A percentile compares a stretch with the other conserved stretches of the same genome.
Conservation (phyloP, 768 basidiomycete species). For the Lactifluus echinatus region DNA sequence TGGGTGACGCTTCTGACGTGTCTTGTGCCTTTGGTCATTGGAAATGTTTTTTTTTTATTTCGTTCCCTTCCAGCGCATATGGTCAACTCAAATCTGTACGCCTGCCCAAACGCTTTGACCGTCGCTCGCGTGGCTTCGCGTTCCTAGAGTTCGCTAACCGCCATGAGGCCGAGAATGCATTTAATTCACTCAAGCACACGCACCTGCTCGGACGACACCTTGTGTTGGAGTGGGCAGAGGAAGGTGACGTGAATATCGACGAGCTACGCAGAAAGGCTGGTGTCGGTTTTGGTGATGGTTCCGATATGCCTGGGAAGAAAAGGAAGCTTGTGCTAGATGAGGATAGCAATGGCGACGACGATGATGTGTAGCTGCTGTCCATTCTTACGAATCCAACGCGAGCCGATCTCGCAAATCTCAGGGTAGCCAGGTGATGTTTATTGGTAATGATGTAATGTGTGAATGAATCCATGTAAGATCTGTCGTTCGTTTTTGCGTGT, state of each 20-base stretch:
- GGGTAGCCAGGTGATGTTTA: not conserved
- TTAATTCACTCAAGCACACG: constrained; percentile 79
- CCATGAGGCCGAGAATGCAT: constrained; percentile 85
- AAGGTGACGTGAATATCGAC: constrained; percentile 75
- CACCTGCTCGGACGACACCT: constrained; percentile 94
- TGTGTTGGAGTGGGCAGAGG: constrained; percentile 83
- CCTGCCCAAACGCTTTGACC: constrained; percentile 85
- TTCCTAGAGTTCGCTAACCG: constrained; percentile 91
- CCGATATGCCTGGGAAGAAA: constrained; percentile 65
- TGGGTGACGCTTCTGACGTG: constrained; percentile 30
- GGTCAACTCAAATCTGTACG: constrained; percentile 93
- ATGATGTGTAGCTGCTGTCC: constrained; percentile 20
- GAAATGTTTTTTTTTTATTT: not conserved
- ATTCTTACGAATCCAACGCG: too few species aligned
- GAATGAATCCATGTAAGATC: not conserved
- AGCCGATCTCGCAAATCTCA: not conserved
- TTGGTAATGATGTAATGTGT: not conserved
- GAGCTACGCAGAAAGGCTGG: constrained; percentile 70
- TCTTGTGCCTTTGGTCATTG: not conserved
- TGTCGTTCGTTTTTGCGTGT: not conserved
- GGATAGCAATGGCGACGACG: constrained; percentile 29
- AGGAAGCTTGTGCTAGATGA: constrained; percentile 55
- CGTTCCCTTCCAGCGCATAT: constrained; percentile 50
- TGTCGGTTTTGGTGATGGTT: constrained; percentile 64
- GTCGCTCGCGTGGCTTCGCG: constrained; percentile 86